Conservation (phyloP, 1,139 yeast genomes). For the Protomyces inouyei region DNA sequence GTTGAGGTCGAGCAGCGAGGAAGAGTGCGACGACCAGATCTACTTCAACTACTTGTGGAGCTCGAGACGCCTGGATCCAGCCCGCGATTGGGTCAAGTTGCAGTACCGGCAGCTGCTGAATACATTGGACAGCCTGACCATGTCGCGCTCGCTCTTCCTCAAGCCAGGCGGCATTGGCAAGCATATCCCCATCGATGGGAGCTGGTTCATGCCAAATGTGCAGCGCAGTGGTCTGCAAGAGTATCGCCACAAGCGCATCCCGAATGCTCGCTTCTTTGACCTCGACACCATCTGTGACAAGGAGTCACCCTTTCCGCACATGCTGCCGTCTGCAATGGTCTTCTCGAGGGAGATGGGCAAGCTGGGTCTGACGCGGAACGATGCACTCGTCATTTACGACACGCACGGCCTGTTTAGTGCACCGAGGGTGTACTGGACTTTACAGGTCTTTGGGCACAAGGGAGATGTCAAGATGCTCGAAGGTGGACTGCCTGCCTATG, state of each 20-base stretch:
- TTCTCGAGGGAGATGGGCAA: constrained; percentile 6
- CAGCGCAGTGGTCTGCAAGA: constrained; percentile 55
- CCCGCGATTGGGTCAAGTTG: too few relatives aligned
- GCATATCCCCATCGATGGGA: constrained; percentile 54
- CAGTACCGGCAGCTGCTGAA: too few relatives aligned
- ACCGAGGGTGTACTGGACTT: constrained; percentile 13
- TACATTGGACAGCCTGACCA: neutral
- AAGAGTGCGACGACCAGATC: too few relatives aligned
- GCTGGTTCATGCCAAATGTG: constrained; percentile 85
- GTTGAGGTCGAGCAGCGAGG: too few relatives aligned
- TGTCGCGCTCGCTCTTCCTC: neutral
- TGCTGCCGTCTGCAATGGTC: constrained; percentile 56
- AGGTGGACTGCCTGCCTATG: constrained; percentile 22
- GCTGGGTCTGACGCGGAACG: constrained; percentile 4
- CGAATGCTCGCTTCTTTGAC: constrained; percentile 70
- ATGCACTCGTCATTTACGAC: constrained; percentile 12
- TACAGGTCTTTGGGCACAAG: constrained; percentile 4
- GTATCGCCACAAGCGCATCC: constrained; percentile 49
- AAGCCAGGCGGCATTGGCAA: neutral
- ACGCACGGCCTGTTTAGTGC: constrained; percentile 15
- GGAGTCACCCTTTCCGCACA: constrained; percentile 70
- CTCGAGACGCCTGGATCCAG: too few relatives aligned
- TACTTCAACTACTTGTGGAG: too few relatives aligned
- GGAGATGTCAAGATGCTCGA: constrained; percentile 10
- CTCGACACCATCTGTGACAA: constrained; percentile 63